Evolutionary conservation across 2,329 filamentous ascomycete species (phyloP).

Genomic region (Talaromyces sp.): DNA sequence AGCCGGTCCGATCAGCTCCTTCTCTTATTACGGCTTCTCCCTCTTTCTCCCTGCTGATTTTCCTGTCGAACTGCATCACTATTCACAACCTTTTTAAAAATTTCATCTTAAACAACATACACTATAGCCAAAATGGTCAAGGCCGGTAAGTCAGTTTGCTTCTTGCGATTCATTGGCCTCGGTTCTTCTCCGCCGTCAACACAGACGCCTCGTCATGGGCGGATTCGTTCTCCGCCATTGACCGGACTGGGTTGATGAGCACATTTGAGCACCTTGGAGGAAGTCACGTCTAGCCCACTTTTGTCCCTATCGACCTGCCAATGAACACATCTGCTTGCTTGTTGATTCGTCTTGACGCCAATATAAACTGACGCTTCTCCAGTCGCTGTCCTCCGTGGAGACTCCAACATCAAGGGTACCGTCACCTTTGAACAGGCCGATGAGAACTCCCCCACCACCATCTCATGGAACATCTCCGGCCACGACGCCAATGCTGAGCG

Average conservation of each 20-base stretch:
- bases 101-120: background rate
- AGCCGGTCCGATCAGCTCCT: constrained; percentile 3
- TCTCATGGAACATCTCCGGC: constrained; percentile 89
- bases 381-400: constrained; percentile 97
- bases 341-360: too few relatives aligned
- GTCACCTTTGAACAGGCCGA: constrained; percentile 90
- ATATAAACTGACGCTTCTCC: constrained; percentile 9
- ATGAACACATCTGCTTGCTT: background rate
- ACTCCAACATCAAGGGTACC: constrained; percentile 91
- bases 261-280: constrained; percentile 44
- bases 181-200: background rate
- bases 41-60: background rate
- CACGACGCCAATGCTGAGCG: constrained; percentile 94
- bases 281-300: background rate
- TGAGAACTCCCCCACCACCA: constrained; percentile 76
- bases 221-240: constrained; percentile 27
- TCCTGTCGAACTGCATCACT: background rate
- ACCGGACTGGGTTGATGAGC: constrained; percentile 36
- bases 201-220: constrained; percentile 1
- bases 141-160: constrained; percentile 67
- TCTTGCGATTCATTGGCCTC: constrained; percentile 14
- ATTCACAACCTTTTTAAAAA: background rate
- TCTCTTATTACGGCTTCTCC: background rate
- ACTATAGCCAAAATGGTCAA: constrained; percentile 86
- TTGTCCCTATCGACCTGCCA: constrained; percentile 4